Percentiles rank a stretch among this genome's conserved stretches.
These are phyloP conservation scores for Mucor velutinosus DNA, from an alignment of 371 early-diverging fungal species.

Conservation along the genomic window DNA sequence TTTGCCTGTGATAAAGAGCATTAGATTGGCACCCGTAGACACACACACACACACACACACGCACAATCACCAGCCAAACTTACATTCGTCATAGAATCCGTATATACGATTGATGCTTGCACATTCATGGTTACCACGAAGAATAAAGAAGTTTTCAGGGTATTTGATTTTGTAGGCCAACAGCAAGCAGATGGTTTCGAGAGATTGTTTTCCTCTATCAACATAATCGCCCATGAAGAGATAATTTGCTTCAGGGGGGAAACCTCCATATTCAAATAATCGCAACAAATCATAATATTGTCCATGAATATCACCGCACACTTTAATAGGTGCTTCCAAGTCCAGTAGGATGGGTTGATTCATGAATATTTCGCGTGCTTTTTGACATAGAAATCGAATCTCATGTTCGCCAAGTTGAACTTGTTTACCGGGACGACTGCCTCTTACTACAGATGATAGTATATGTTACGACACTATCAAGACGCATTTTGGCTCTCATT, in stretches of 20 bases:
- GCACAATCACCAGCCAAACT: neutral
- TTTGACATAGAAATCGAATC: constrained; percentile 85
- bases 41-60: constrained; percentile 53
- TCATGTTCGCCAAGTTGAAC: constrained; percentile 84
- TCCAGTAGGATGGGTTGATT: constrained; percentile 94
- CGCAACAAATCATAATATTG: constrained; percentile 95
- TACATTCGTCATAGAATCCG: constrained; percentile 99
- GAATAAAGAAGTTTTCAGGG: constrained; percentile 96
- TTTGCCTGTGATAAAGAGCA: constrained; percentile 52
- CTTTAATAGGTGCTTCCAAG: constrained; percentile 95
- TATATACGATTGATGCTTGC: constrained; percentile 96
- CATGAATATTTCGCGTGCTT: constrained; percentile 90
- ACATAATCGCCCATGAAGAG: constrained; percentile 97
- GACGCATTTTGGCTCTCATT: neutral
- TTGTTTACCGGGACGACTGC: constrained; percentile 90
- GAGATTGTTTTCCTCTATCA: constrained; percentile 91
- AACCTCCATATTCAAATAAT: constrained; percentile 92
- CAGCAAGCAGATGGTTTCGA: constrained; percentile 75
- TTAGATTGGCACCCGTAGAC: too few relatives aligned
- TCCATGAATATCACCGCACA: constrained; percentile 85
- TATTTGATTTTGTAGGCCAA: constrained; percentile 94
- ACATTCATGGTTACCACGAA: constrained; percentile 96
- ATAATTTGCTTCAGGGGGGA: constrained; percentile 90
- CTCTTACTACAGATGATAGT: constrained; percentile 70
- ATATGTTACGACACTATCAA: neutral